A percentile compares a stretch with the other conserved stretches of the same genome.
Evolutionary conservation across 495 filamentous ascomycete species (phyloP).

Genomic region (Xylaria curta): DNA sequence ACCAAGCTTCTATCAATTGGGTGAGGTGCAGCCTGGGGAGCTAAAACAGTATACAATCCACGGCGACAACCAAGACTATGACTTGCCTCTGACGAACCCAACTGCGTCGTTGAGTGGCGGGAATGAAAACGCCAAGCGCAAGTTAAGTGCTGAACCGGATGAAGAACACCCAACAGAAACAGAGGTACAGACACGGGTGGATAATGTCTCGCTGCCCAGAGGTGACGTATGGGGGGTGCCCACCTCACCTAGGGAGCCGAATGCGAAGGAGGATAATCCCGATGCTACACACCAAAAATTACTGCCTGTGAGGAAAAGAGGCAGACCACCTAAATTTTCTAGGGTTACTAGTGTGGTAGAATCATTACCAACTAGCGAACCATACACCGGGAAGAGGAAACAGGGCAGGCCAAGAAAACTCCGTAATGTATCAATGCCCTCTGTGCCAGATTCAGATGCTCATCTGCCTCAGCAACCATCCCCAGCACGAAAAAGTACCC

Average conservation of each 20-base stretch:
- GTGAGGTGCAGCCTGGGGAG: neutral
- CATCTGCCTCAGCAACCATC: neutral
- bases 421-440: neutral
- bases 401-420: slow-evolving; percentile 12
- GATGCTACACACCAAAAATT: neutral
- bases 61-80: too few relatives aligned
- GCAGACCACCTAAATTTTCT: neutral
- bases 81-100: too few relatives aligned
- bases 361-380: neutral
- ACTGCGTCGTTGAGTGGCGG: neutral
- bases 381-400: slow-evolving; percentile 2
- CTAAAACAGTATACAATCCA: neutral
- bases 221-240: slow-evolving; percentile 10
- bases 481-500: neutral
- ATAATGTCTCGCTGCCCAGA: neutral
- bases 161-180: neutral
- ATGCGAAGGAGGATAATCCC: neutral
- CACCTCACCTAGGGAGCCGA: neutral
- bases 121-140: neutral
- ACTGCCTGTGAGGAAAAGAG: slow-evolving; percentile 18
- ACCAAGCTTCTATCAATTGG: neutral
- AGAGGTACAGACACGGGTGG: neutral
- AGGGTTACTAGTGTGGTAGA: neutral
- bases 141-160: neutral
- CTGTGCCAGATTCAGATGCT: slow-evolving; percentile 4